A percentile compares a stretch with the other conserved stretches of the same genome.
phyloP scores from a whole-genome alignment of 2,329 filamentous ascomycete genomes.

The Leptosphaerulina australis region DNA sequence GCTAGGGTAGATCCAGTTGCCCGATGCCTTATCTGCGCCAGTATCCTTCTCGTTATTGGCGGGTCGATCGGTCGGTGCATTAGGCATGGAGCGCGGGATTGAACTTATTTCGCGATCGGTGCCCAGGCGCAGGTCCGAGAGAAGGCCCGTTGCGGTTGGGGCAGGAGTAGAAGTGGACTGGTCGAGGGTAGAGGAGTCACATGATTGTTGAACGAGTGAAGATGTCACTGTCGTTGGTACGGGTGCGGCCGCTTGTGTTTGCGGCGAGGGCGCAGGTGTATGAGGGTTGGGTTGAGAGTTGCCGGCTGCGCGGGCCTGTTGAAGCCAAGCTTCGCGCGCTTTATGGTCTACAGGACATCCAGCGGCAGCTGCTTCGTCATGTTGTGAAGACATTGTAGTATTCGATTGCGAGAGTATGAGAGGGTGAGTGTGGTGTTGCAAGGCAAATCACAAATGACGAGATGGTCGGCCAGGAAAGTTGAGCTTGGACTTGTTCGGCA shows the following conservation, averaged over 20 bases:
- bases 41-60: slow-evolving; percentile 78
- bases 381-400: slow-evolving; percentile 32
- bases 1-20: slow-evolving; percentile 97
- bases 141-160: slow-evolving; percentile 22
- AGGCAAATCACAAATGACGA: slow-evolving; percentile 26
- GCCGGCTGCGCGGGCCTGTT: slow-evolving; percentile 63
- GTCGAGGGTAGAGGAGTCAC: slow-evolving; percentile 48
- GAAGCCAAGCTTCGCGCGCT: slow-evolving; percentile 85
- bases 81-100: slow-evolving; percentile 41
- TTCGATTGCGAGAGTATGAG: neutral
- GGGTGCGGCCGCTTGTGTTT: slow-evolving; percentile 24
- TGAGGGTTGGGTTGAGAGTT: slow-evolving; percentile 32
- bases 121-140: slow-evolving; percentile 43
- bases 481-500: slow-evolving; percentile 30
- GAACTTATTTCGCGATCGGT: slow-evolving; percentile 55
- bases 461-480: slow-evolving; percentile 29
- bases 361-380: slow-evolving; percentile 42
- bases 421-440: slow-evolving; percentile 9
- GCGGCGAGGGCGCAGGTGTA: slow-evolving; percentile 17
- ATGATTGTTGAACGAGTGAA: slow-evolving; percentile 35
- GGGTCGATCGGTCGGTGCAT: slow-evolving; percentile 49
- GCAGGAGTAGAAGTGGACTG: slow-evolving; percentile 35
- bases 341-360: slow-evolving; percentile 89
- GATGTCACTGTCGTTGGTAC: slow-evolving; percentile 24
- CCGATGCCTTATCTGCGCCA: slow-evolving; percentile 67